A percentile compares a stretch with the other conserved stretches of the same genome.
These are phyloP conservation scores for Glutinoglossum americanum DNA, from an alignment of 495 filamentous ascomycete genomes.

Conservation along the genomic window DNA sequence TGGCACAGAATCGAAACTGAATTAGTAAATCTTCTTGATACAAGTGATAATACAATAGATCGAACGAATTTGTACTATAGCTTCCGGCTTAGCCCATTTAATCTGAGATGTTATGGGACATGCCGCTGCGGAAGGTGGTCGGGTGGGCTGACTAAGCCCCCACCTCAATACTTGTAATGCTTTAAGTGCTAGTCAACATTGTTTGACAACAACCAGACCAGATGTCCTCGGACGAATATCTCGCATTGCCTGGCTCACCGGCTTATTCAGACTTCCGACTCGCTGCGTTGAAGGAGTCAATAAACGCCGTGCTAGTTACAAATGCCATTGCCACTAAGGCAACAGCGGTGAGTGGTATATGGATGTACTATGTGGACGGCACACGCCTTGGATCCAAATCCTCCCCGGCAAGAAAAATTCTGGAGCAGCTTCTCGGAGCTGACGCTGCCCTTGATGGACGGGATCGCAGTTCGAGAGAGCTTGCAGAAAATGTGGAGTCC, in stretches of 20 bases:
- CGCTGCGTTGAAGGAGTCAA: slow-evolving; percentile 1
- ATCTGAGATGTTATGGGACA: no score
- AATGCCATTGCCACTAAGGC: background rate
- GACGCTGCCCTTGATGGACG: background rate
- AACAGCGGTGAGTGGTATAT: background rate
- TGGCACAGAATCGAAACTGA: no score
- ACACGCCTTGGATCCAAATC: background rate
- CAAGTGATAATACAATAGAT: no score
- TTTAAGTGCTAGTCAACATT: background rate
- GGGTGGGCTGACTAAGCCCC: no score
- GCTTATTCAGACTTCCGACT: background rate
- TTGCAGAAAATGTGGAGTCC: background rate
- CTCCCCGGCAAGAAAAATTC: background rate
- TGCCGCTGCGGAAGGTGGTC: no score
- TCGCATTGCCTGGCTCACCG: background rate
- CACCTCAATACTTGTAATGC: no score
- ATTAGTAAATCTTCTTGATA: no score
- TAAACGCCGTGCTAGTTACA: background rate
- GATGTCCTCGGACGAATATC: background rate
- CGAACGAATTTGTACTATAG: no score
- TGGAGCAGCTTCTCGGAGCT: background rate
- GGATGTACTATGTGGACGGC: slow-evolving; percentile 1
- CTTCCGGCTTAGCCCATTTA: no score
- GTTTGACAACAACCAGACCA: background rate
- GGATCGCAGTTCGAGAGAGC: background rate